These are phyloP conservation scores for Closterium sp. DNA, from an alignment of 139 green algal species.

Conservation along the genomic window DNA sequence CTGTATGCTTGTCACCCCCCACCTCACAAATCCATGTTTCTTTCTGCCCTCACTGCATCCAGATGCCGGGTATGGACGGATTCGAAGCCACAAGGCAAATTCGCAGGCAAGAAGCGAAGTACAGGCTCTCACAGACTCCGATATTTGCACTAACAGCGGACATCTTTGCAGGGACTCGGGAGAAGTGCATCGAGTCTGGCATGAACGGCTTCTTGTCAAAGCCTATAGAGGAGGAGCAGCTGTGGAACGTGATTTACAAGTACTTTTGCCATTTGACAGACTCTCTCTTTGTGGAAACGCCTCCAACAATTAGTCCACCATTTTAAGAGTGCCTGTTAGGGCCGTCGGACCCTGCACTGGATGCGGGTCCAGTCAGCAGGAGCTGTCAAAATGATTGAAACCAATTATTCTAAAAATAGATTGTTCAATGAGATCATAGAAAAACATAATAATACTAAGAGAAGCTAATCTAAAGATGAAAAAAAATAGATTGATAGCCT, in stretches of 20 bases:
- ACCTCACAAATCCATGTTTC: background rate
- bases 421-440: no score
- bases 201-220: slow-evolving; percentile 48
- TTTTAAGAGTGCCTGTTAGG: background rate
- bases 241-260: slow-evolving; percentile 28
- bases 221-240: slow-evolving; percentile 46
- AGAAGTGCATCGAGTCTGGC: slow-evolving; percentile 47
- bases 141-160: slow-evolving; percentile 44
- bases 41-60: background rate
- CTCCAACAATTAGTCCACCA: background rate
- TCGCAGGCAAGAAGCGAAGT: slow-evolving; percentile 4
- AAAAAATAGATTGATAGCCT: no score
- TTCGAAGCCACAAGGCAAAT: slow-evolving; percentile 44
- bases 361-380: no score
- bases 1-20: no score
- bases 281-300: background rate
- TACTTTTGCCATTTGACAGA: background rate
- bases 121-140: background rate
- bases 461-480: no score
- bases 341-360: no score
- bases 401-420: no score
- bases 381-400: no score
- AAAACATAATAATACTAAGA: no score
- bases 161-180: slow-evolving; percentile 38
- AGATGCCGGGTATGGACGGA: slow-evolving; percentile 48